Percentiles rank a stretch among this genome's conserved stretches.
Conservation (phyloP, 164 flowering plant genomes). For the Chimonanthus salicifolius region DNA sequence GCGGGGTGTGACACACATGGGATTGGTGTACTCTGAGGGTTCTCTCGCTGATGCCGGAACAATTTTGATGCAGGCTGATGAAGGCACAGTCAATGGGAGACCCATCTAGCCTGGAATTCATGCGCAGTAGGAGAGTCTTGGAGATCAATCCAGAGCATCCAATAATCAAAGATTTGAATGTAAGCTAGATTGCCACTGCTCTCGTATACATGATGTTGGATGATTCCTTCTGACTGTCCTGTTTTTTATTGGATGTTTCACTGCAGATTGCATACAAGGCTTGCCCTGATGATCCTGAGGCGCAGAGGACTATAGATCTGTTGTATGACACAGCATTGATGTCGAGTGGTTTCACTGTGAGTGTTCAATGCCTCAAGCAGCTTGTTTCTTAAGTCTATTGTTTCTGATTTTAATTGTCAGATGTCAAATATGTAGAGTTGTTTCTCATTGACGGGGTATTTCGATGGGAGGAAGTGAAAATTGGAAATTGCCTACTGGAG, state of each 20-base stretch:
- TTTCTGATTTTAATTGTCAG: no score
- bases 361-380: background rate
- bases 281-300: constrained; percentile 16
- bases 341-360: constrained; percentile 20
- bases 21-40: no score
- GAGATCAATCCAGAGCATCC: constrained; percentile 20
- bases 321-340: constrained; percentile 17
- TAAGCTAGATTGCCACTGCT: background rate
- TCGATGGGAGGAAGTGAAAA: no score
- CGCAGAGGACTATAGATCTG: constrained; percentile 17
- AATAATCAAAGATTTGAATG: constrained; percentile 18
- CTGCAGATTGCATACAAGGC: constrained; percentile 8
- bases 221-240: background rate
- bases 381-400: background rate
- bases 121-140: constrained; percentile 20
- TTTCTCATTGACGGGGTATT: no score
- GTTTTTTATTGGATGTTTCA: constrained; percentile 39
- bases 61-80: constrained; percentile 15
- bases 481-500: no score
- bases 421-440: no score
- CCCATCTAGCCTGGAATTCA: constrained; percentile 16
- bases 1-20: no score
- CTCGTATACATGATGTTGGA: background rate
- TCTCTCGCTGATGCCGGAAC: background rate
- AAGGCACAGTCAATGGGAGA: constrained; percentile 24